These are phyloP conservation scores for Raphidocelis subcapitata DNA, from an alignment of 139 green algal species.

Conservation along the genomic window DNA sequence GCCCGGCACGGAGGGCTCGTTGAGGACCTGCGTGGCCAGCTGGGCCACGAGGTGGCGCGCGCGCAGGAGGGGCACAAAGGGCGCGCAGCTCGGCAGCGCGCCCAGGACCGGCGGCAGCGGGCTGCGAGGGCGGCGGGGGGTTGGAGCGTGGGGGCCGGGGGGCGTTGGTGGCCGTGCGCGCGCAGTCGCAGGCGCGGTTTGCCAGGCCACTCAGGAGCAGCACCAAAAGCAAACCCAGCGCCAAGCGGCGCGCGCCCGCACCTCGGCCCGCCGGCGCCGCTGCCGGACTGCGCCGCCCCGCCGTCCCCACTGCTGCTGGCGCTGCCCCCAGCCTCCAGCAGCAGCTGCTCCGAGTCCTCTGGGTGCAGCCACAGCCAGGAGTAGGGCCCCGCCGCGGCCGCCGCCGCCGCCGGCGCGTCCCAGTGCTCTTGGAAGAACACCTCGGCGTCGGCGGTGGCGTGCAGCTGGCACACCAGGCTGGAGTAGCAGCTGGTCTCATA, in stretches of 20 bases:
- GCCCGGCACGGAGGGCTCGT: constrained; percentile 37
- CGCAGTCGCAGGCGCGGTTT: too few species aligned
- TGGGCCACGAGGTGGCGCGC: constrained; percentile 4
- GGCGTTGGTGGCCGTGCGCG: background rate
- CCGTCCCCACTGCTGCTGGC: too few species aligned
- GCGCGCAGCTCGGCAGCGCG: background rate
- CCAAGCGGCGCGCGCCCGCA: too few species aligned
- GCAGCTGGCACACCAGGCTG: constrained; percentile 27
- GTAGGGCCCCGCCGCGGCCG: constrained; percentile 12
- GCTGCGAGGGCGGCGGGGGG: background rate
- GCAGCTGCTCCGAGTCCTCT: constrained; percentile 28
- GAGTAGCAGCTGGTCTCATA: constrained; percentile 43
- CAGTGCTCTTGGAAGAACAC: constrained; percentile 21
- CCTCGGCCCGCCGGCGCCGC: background rate
- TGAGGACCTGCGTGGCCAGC: constrained; percentile 35
- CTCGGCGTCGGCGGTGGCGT: constrained; percentile 24
- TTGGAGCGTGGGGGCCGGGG: background rate
- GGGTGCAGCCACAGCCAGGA: constrained; percentile 45
- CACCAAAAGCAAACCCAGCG: too few species aligned
- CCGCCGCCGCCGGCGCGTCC: background rate
- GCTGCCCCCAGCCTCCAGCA: too few species aligned
- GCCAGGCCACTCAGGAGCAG: too few species aligned
- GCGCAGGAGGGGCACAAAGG: constrained; percentile 42
- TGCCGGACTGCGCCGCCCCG: background rate
- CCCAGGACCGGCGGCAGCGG: background rate